These are phyloP conservation scores for Paramecium sexaurelia DNA, from an alignment of 73 alveolate species.

Conservation along the genomic window DNA sequence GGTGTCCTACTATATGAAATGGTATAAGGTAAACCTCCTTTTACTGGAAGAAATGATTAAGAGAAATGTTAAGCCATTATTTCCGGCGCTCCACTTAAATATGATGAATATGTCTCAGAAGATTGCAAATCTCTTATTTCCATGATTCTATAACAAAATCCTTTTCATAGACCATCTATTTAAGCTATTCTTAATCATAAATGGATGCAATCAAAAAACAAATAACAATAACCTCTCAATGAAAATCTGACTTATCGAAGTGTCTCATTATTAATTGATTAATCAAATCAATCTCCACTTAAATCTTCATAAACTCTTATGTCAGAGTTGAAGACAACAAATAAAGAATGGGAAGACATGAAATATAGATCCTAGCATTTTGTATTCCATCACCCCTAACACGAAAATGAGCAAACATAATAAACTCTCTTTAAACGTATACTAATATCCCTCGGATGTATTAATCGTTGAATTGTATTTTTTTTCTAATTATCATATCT, in stretches of 20 bases:
- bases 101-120: slow-evolving; percentile 7
- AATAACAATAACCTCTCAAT: neutral
- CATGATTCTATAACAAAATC: slow-evolving; percentile 14
- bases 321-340: neutral
- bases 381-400: neutral
- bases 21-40: slow-evolving; percentile 72
- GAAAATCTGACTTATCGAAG: neutral
- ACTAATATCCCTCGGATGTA: neutral
- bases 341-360: slow-evolving; percentile 42
- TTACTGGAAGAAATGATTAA: slow-evolving; percentile 55
- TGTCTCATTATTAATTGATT: neutral
- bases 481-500: neutral
- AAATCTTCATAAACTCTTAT: neutral
- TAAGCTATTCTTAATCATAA: neutral
- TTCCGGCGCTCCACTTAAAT: neutral
- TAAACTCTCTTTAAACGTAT: neutral
- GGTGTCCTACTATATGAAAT: slow-evolving; percentile 72
- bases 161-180: slow-evolving; percentile 52
- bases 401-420: neutral
- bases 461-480: slow-evolving; percentile 4
- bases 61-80: slow-evolving; percentile 44
- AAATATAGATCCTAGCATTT: neutral
- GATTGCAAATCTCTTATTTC: slow-evolving; percentile 21
- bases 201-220: slow-evolving; percentile 25
- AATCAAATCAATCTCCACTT: neutral